Conservation (phyloP, 495 filamentous ascomycete genomes). For the Hypoxylon fuscum region DNA sequence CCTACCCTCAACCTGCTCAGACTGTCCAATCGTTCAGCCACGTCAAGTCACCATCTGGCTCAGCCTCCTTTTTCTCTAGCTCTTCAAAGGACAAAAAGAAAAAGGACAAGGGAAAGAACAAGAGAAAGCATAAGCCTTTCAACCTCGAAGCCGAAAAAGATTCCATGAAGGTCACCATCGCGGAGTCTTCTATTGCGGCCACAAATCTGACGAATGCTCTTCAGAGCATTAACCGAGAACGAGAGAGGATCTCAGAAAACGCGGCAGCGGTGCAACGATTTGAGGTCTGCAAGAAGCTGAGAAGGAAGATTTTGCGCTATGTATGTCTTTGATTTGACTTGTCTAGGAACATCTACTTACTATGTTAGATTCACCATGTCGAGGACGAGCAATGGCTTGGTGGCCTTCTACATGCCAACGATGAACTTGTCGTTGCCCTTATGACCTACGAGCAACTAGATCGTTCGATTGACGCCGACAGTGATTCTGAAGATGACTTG, state of each 20-base stretch:
- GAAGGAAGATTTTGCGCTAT: conserved; percentile 86
- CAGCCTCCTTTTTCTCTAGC: conserved; percentile 39
- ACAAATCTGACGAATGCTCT: conserved; percentile 91
- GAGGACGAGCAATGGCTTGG: conserved; percentile 85
- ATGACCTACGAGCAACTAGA: conserved; percentile 96
- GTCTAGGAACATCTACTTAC: conserved; percentile 13
- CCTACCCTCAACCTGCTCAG: conserved; percentile 40
- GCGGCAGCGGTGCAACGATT: conserved; percentile 77
- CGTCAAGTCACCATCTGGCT: conserved; percentile 42
- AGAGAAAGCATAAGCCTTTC: conserved; percentile 68
- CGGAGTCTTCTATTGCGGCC: conserved; percentile 84
- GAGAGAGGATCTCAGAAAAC: conserved; percentile 87
- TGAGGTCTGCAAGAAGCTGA: conserved; percentile 83
- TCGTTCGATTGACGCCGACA: conserved; percentile 95
- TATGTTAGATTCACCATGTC: conserved; percentile 75
- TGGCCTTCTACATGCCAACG: conserved; percentile 81
- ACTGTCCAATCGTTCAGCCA: conserved; percentile 48
- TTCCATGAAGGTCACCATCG: conserved; percentile 81
- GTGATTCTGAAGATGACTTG: conserved; percentile 83
- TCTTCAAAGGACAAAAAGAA: conserved; percentile 58
- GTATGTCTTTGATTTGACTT: conserved; percentile 49
- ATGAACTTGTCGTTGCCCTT: conserved; percentile 86
- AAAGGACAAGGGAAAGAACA: conserved; percentile 57
- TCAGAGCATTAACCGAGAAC: conserved; percentile 90
- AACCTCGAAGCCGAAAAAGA: conserved; percentile 89